These are phyloP conservation scores for Aureobasidium namibiae DNA, from an alignment of 2,329 filamentous ascomycete species.

Conservation along the genomic window DNA sequence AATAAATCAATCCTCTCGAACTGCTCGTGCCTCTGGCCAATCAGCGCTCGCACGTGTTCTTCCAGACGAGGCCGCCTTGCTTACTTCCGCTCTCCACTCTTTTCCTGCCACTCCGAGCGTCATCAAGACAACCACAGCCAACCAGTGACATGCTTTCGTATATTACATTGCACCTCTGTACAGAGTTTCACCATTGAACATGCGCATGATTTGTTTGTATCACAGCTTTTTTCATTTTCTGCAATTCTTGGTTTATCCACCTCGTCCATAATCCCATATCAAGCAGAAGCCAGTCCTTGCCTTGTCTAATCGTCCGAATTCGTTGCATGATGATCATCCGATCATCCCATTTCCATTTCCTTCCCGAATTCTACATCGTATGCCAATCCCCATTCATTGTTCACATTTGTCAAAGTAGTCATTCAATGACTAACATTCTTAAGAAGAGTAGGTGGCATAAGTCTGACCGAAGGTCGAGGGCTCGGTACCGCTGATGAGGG, in stretches of 20 bases:
- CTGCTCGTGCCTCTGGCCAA: conserved; percentile 5
- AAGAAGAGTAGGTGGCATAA: conserved; percentile 18
- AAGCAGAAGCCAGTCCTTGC: conserved; percentile 10
- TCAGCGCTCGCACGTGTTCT: conserved; percentile 7
- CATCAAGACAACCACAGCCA: conserved; percentile 3
- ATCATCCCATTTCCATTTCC: neutral
- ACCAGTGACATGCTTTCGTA: neutral
- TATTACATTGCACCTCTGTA: neutral
- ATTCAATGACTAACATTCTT: neutral
- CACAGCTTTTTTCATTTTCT: neutral
- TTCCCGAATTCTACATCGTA: neutral
- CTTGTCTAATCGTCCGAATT: neutral
- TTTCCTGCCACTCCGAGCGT: neutral
- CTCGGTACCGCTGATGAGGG: conserved; percentile 26
- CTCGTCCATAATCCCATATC: neutral
- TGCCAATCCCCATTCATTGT: neutral
- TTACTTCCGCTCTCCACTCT: neutral
- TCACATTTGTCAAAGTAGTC: neutral
- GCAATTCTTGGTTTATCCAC: neutral
- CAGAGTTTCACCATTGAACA: neutral
- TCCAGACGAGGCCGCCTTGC: neutral
- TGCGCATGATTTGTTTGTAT: neutral
- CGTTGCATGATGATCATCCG: neutral
- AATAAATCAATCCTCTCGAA: neutral
- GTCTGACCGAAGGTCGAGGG: conserved; percentile 23